These are phyloP conservation scores for Sistotremastrum niveocremeum DNA, from an alignment of 768 basidiomycete species.

Conservation along the genomic window DNA sequence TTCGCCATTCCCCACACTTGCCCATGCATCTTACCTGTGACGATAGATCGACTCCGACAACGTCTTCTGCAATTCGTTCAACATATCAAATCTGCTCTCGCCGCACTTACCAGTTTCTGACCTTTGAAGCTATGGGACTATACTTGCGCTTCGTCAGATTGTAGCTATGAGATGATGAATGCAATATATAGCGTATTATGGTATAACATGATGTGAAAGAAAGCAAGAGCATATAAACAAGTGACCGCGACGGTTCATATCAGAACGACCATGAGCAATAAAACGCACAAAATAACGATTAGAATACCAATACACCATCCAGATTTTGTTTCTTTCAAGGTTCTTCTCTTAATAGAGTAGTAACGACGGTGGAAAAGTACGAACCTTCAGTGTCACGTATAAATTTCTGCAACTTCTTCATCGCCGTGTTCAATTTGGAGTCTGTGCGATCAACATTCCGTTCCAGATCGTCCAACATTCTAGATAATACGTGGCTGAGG, in stretches of 20 bases:
- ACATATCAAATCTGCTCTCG: too few species aligned
- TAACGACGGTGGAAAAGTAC: slow-evolving; percentile 6
- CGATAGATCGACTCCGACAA: too few species aligned
- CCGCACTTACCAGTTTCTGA: too few species aligned
- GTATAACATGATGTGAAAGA: too few species aligned
- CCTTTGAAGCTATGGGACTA: too few species aligned
- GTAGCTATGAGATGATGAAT: too few species aligned
- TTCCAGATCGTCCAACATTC: slow-evolving; percentile 72
- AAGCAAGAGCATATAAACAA: too few species aligned
- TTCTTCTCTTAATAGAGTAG: not conserved
- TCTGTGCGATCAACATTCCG: slow-evolving; percentile 58
- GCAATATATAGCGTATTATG: too few species aligned
- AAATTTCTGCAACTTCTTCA: slow-evolving; percentile 63
- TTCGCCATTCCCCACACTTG: too few species aligned
- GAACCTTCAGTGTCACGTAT: slow-evolving; percentile 72
- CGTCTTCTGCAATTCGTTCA: too few species aligned
- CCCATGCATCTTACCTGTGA: too few species aligned
- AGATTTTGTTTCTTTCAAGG: slow-evolving; percentile 57
- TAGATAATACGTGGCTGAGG: slow-evolving; percentile 16
- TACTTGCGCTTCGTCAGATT: too few species aligned
- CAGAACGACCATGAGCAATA: slow-evolving; percentile 72
- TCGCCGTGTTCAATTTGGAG: slow-evolving; percentile 47
- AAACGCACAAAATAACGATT: slow-evolving; percentile 60
- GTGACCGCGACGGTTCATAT: slow-evolving; percentile 23
- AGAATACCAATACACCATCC: slow-evolving; percentile 85